phyloP scores from a whole-genome alignment of 768 basidiomycete genomes.

The Hemileccinum impolitum region DNA sequence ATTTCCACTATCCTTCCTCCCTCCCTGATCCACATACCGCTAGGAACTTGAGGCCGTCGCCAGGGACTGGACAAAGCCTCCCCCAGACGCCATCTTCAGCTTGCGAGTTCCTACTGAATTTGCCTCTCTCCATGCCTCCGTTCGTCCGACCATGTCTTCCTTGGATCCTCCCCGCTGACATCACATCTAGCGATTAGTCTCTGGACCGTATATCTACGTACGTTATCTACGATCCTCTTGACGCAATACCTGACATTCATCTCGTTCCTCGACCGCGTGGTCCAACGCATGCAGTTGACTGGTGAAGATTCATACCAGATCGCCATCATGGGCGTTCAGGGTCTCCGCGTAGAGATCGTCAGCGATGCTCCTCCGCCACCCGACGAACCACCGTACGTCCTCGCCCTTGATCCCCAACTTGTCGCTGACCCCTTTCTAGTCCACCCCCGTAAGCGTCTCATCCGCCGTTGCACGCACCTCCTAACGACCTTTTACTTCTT shows the following conservation, averaged over 20 bases:
- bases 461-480: conserved; percentile 13
- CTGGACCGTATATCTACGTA: conserved; percentile 84
- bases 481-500: conserved; percentile 1
- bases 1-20: not conserved
- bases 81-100: conserved; percentile 71
- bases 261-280: conserved; percentile 19
- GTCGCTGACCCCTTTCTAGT: conserved; percentile 26
- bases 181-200: conserved; percentile 60
- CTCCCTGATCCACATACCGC: conserved; percentile 4
- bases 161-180: conserved; percentile 19
- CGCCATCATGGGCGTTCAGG: conserved; percentile 78
- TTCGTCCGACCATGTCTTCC: conserved; percentile 37
- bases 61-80: conserved; percentile 83
- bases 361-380: conserved; percentile 83
- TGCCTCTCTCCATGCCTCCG: conserved; percentile 80
- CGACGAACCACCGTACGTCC: conserved; percentile 71
- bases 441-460: conserved; percentile 46
- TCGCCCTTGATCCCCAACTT: not conserved
- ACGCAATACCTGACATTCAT: conserved; percentile 9
- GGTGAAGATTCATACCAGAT: conserved; percentile 88
- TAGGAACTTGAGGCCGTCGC: conserved; percentile 81
- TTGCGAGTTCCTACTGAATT: conserved; percentile 85
- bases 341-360: conserved; percentile 81
- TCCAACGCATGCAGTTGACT: conserved; percentile 51
- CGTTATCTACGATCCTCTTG: conserved; percentile 26